Base-by-base conservation (phyloP, 495 filamentous ascomycete genomes). In the Aspergillus sclerotioniger region DNA sequence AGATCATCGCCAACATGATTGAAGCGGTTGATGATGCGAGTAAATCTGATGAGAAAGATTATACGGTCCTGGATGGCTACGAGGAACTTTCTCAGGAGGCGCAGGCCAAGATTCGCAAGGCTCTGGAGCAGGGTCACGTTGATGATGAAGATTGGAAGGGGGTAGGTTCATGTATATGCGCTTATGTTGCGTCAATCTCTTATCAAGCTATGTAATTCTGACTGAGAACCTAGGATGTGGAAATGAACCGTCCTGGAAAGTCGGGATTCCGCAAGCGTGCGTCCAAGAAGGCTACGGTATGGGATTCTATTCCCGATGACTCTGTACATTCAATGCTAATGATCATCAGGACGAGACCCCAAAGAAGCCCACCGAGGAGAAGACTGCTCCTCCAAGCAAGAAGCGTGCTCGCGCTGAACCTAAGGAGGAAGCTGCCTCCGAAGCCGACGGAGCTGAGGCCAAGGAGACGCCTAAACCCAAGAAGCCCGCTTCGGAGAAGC, bases 91-190 rank as follows among this genome's bases (percentile, higher is more conserved):
- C 81, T 49, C 73, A 77, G 15, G 87, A 88, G 0, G 31, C 78
- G 7, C 81, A 87, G 68, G 81, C 77, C 20, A 91, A 89, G 70
- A 70, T 92, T 33, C 68, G 70, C 53, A 74, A 74, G 25, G 88
- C 84, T 15, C 53, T 95, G 8, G 79, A 77, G 25, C 77, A 87
- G 59, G 90, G 89, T 8, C 87, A 92, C 62, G 84, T 95, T 54
- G 83, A 84, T 58, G 81, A 89, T 52, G 85, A 86, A 33, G 90
- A 91, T 51, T 94, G 90, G 86, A 85, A 81, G 6, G 88, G 89
- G 0, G 90, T 93, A 78, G 75, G 87, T 71, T 67, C 8, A 58
- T n/a, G n/a, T n/a, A n/a, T n/a, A n/a, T 31, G 44, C 50, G 4
- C 33, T 28, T 25, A 17, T 16, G n/a, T 31, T 31, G 10, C 32